Base-by-base conservation (phyloP, 768 basidiomycete species). In the Boletus subcaerulescens region DNA sequence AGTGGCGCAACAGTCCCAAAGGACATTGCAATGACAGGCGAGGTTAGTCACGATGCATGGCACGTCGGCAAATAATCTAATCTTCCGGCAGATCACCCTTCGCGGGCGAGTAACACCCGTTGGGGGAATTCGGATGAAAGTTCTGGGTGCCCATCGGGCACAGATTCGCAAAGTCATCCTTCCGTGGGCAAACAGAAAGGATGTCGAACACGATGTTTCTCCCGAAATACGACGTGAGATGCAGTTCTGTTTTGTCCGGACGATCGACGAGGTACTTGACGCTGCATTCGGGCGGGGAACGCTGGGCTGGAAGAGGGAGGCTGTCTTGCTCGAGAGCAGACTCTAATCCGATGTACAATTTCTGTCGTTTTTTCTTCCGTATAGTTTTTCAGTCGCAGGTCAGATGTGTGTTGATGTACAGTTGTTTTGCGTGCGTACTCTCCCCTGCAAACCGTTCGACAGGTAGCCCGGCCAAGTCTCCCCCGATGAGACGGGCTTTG, bases 111-210 rank as follows among this genome's bases (percentile, higher is more conserved):
- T 93, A 35, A 89, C 86, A 0, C 83, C 92, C 5, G 89, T 96
- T 2, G 93, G 93, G 4, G 93, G 93, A 0, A 90, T 96, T 71
- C 93, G 93, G 66, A 93, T 94, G 77, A 92, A 92, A 67, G 79
- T 95, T 1, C 80, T 96, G 17, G 93, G 92, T 17, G 93, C 93
- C 0, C 92, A 95, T 68, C 84, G 93, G 7, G 91, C 91, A 2
- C 84, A 87, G 35, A 83, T 94, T 42, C 86, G 78, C 45, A 93
- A 86, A 65, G 82, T 96, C 35, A 86, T 97, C 51, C 75, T 97
- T 7, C 93, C 94, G 0, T 85, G 80, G 75, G 83, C 85, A 29
- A 97, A 96, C 64, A 77, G 84, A 51, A 92, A 92, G 62, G 92
- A 97, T 55, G 91, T 95, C 17, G 86, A 90, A 61, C 86, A 89